Evolutionary conservation across 148 eudicot species (phyloP), one percentile per base, ranked within the genome.

Genomic region (Rhododendron mucronatum): DNA sequence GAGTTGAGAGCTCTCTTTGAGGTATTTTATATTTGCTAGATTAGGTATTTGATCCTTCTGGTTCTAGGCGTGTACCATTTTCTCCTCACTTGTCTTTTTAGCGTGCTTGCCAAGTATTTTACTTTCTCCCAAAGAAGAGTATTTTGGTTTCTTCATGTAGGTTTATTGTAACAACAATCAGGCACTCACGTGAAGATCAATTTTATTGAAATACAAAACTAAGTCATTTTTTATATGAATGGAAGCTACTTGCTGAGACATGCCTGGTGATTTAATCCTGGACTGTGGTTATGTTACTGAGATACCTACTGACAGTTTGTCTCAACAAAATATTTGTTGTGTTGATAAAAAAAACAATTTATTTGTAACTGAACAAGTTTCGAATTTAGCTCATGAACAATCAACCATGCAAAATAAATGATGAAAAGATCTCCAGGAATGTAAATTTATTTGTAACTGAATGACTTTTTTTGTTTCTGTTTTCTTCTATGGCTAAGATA

Each of bases 1-100:
- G 94, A 92, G 85, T 87, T 92, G 82, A 87, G 53, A 83, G 83
- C 92, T 48, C 91, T 92, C 37, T 92, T 92, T 84, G 93, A 92
- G 94, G 94, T 92, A 88, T 23, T 81, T 67, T 18, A 67, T 48
- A 13, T 50, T 10, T 77, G 15, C 26, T 26, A 33, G 3, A 35
- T 73, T 71, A 53, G 80, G 23, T 65, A 12, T 80, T 41, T 45
- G 14, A 30, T 55, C 69, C 47, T 83, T 39, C 83, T 51, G 28
- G 37, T 45, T 51, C 18, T 51, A 20, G 20, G 16, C 67, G 4
- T 18, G 3, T 47, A 33, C 30, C 20, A 14, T 45, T 18, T 59
- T 4, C 11, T 11, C 20, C 44, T 28, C 73, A 57, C 23, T 50
- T 20, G 4, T 61, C 50, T 2, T 37, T n/a, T 26, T 61, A 67